Percentiles rank a stretch among this genome's conserved stretches.
Evolutionary conservation across 208 protist genomes (phyloP).

Genomic region (Endotrypanum monterogeii): DNA sequence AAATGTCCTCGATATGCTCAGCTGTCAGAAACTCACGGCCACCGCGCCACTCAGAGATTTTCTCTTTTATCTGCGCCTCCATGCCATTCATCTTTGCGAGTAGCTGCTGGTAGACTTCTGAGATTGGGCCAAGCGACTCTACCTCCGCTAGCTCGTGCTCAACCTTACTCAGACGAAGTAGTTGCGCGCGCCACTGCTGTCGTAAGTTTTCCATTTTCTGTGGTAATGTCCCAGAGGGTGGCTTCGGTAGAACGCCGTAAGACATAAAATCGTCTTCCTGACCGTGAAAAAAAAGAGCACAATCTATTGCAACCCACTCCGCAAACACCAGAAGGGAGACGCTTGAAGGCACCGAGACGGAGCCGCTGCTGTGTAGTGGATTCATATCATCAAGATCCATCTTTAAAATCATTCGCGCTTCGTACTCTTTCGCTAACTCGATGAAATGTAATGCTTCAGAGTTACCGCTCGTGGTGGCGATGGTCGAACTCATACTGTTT

Average conservation of each 20-base stretch:
- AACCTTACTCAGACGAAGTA: slow-evolving; percentile 27
- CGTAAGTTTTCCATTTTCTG: slow-evolving; percentile 8
- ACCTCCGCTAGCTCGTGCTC: slow-evolving; percentile 27
- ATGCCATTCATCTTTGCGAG: slow-evolving; percentile 23
- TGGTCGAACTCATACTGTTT: not conserved
- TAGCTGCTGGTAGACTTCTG: slow-evolving; percentile 12
- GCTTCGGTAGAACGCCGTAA: slow-evolving; percentile 21
- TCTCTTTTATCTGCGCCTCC: slow-evolving; percentile 23
- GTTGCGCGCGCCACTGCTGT: slow-evolving; percentile 15
- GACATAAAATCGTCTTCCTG: slow-evolving; percentile 28
- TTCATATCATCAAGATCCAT: slow-evolving; percentile 8
- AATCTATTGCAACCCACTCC: slow-evolving; percentile 47
- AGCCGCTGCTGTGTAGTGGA: slow-evolving; percentile 3
- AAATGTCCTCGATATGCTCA: slow-evolving; percentile 18
- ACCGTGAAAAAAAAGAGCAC: slow-evolving; percentile 32
- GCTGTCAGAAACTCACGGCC: slow-evolving; percentile 17
- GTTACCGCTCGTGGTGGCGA: not conserved
- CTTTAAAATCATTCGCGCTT: slow-evolving; percentile 7
- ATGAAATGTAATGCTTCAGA: slow-evolving; percentile 12
- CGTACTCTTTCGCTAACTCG: slow-evolving; percentile 19
- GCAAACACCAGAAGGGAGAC: slow-evolving; percentile 50
- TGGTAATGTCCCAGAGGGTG: not conserved
- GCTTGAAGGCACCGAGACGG: not conserved
- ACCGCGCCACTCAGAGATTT: slow-evolving; percentile 34
- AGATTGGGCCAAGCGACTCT: slow-evolving; percentile 15